Evolutionary conservation across 2,329 filamentous ascomycete genomes (phyloP), one percentile per base, ranked within the genome.

Genomic region (Pseudopyricularia javanii): DNA sequence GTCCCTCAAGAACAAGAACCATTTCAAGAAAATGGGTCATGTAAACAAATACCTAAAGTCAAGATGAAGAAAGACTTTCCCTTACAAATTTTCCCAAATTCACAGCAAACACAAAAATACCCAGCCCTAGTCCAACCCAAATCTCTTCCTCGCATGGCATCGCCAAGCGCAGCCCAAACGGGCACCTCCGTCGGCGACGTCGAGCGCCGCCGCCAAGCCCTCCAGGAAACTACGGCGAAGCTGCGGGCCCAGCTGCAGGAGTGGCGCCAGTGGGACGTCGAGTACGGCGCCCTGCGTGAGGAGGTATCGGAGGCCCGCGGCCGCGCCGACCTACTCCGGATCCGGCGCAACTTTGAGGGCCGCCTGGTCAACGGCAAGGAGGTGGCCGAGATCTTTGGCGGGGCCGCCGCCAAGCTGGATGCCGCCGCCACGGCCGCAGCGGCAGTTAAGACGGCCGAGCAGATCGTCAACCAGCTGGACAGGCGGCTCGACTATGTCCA

Each of bases 191-290:
- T 7, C 37, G n/a, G n/a, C 37, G 37, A 84, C 61, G 76, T 95
- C 43, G 89, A 95, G 66, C 79, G 78, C 56, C 87, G 91, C 62
- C 80, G 88, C 15, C 72, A 78, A 58, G 76, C 83, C 56, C 82
- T 97, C 7, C 88, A 95, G 66, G 78, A 82, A 35, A 89, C 85
- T 58, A 78, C 95, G 48, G 70, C 75, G 50, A 82, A 88, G 64
- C 78, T 97, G 20, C 80, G 80, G 53, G 81, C 85, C 61, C 83
- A 86, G 7, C 75, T 97, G 52, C 82, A 83, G 56, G 85, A 95
- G 70, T 98, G 91, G 91, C 86, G 88, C 58, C 84, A 83, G 53
- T 94, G 88, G 80, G 91, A 95, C 65, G 82, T 86, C 49, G 91
- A 97, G 66, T 97, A 97, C 67, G 88, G 95, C 64, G 81, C 84